phyloP scores from a whole-genome alignment of 225 moss, liverwort and hornwort species.

The Polytrichum formosum region DNA sequence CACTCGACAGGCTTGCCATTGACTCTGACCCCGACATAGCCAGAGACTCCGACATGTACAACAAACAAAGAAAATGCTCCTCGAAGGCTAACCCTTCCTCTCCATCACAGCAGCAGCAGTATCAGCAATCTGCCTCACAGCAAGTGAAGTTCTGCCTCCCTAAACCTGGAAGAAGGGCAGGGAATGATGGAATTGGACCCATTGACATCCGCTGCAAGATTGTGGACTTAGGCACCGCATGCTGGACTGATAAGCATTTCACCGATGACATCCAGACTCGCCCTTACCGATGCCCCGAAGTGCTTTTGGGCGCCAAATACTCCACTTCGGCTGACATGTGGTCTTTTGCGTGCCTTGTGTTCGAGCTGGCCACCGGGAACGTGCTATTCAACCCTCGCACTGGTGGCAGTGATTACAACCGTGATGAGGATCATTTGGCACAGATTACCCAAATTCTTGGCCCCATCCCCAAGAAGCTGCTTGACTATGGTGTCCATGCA shows the following conservation, averaged over 20 bases:
- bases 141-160: conserved; percentile 24
- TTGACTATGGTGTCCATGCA: conserved; percentile 37
- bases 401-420: conserved; percentile 31
- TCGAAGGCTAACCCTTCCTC: background rate
- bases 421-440: conserved; percentile 73
- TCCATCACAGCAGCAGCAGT: background rate
- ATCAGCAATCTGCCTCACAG: background rate
- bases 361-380: conserved; percentile 79
- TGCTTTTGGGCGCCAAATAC: conserved; percentile 61
- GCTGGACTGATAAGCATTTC: conserved; percentile 62
- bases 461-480: conserved; percentile 57
- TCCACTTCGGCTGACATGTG: conserved; percentile 71
- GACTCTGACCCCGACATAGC: conserved; percentile 41
- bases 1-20: conserved; percentile 36
- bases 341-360: conserved; percentile 86
- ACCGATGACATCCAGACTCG: conserved; percentile 73
- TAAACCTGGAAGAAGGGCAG: background rate
- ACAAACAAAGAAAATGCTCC: background rate
- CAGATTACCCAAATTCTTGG: conserved; percentile 78
- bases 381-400: conserved; percentile 72
- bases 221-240: conserved; percentile 79
- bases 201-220: conserved; percentile 70
- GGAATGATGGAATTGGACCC: conserved; percentile 1
- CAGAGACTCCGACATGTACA: conserved; percentile 9
- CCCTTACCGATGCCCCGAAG: conserved; percentile 83